Evolutionary conservation across 148 eudicot genomes (phyloP), one percentile per base, ranked within the genome.

Genomic region (Camellia granthamiana): DNA sequence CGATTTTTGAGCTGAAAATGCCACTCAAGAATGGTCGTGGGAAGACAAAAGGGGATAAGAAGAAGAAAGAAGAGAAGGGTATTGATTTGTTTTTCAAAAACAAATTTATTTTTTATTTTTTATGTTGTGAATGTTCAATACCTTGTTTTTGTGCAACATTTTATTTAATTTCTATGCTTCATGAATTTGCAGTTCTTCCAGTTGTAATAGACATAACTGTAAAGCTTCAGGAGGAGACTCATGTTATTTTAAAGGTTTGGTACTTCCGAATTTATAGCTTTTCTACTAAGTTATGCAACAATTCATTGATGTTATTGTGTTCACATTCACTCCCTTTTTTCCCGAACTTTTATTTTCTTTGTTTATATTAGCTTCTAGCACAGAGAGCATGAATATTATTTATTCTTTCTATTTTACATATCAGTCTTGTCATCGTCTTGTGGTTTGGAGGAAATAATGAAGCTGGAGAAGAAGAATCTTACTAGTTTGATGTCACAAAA

Each of bases 51-150:
- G 98, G 95, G 43, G 99, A 94, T 49, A 94, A 91, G 96, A 97
- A 92, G 95, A 97, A 94, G 94, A 97, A 94, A 64, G 99, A 97
- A 85, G 99, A 94, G 64, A 97, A 97, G 85, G 93, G 99, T 97
- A 90, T 52, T 21, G 71, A 69, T 75, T 69, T 60, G 6, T 3
- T 49, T 5, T 49, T 5, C 6, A 2, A 49, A 49, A 49, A 49
- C 52, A 49, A 49, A 0, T 7, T 49, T 42, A 18, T 12, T n/a
- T 7, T 43, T 11, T 69, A 16, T 69, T 15, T 18, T 2, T 13
- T 78, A 30, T 30, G 1, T 49, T 49, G 5, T 49, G 52, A 49
- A 49, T 49, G 7, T 49, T 3, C 52, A 8, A 8, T 56, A 54
- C 0, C 0, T 14, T 75, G 21, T 63, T 18, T 6, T 5, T n/a